These are phyloP conservation scores for Syncephalastrum monosporum DNA, from an alignment of 371 early-diverging fungal species.

Conservation along the genomic window DNA sequence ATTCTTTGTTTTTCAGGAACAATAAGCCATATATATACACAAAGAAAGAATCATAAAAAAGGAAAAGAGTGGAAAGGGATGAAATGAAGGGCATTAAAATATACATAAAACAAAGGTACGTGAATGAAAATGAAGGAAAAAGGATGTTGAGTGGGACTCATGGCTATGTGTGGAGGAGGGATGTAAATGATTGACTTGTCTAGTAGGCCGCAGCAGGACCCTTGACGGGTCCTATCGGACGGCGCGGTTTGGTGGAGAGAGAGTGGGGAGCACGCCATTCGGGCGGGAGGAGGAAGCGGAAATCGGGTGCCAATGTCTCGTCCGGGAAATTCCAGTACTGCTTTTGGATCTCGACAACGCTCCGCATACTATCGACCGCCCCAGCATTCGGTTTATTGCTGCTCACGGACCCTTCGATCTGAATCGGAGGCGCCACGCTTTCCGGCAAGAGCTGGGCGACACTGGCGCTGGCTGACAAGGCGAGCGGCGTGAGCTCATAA, in stretches of 20 bases:
- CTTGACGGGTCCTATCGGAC: conserved; percentile 39
- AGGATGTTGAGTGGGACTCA: neutral
- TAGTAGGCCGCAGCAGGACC: conserved; percentile 28
- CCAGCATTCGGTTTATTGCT: conserved; percentile 57
- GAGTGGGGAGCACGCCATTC: conserved; percentile 60
- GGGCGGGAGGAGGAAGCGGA: conserved; percentile 49
- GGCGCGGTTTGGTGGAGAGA: conserved; percentile 49
- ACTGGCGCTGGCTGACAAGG: conserved; percentile 41
- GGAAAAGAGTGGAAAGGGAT: neutral
- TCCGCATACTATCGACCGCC: conserved; percentile 46
- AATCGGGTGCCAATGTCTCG: conserved; percentile 36
- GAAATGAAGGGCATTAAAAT: neutral
- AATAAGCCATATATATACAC: neutral
- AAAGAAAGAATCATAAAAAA: neutral
- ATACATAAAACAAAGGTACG: neutral
- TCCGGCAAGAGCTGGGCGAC: conserved; percentile 38
- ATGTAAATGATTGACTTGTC: conserved; percentile 6
- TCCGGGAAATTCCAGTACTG: conserved; percentile 54
- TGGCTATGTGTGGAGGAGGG: neutral
- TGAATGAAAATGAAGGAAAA: neutral
- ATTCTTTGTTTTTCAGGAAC: too few species aligned
- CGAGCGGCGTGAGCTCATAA: conserved; percentile 47
- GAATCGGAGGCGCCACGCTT: conserved; percentile 18
- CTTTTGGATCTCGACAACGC: conserved; percentile 43
- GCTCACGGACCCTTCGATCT: conserved; percentile 41